A percentile compares a stretch with the other conserved stretches of the same genome.
Conservation (phyloP, 2,329 filamentous ascomycete species). For the Sarocladiaceae sp. region DNA sequence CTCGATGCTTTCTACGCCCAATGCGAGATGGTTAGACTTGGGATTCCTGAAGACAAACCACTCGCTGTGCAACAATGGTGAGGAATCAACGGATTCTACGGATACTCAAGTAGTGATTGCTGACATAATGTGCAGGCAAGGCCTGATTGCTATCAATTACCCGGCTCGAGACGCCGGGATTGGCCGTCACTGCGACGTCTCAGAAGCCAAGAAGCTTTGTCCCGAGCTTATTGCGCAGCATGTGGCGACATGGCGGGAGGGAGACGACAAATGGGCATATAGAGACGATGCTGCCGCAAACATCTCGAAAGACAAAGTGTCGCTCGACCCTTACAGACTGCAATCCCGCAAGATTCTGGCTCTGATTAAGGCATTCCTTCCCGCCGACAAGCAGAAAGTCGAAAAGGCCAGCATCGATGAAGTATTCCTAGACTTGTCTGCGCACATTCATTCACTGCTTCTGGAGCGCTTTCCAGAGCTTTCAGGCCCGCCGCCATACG, state of each 20-base stretch:
- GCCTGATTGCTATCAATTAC: constrained; percentile 95
- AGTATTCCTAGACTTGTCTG: constrained; percentile 88
- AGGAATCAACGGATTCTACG: too few relatives aligned
- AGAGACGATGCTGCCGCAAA: constrained; percentile 73
- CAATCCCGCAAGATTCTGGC: constrained; percentile 80
- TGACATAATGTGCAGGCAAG: constrained; percentile 55
- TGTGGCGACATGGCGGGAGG: constrained; percentile 91
- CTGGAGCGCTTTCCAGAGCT: constrained; percentile 76
- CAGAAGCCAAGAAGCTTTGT: constrained; percentile 82
- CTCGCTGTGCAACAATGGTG: constrained; percentile 93
- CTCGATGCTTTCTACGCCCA: constrained; percentile 98
- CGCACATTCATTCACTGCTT: constrained; percentile 72
- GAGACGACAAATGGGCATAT: constrained; percentile 89
- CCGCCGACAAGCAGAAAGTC: constrained; percentile 62
- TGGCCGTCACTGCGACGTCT: constrained; percentile 70
- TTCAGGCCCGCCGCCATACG: constrained; percentile 58
- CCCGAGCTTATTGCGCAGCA: constrained; percentile 83
- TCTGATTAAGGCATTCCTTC: constrained; percentile 70
- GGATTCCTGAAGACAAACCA: constrained; percentile 68
- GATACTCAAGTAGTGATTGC: not conserved
- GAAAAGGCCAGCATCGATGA: constrained; percentile 97
- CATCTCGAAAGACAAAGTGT: constrained; percentile 89
- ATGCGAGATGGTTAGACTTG: constrained; percentile 87
- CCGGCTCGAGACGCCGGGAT: constrained; percentile 79
- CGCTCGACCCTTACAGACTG: constrained; percentile 83